Conservation (phyloP, 2,329 filamentous ascomycete genomes). For the Pseudogymnoascus sp. region DNA sequence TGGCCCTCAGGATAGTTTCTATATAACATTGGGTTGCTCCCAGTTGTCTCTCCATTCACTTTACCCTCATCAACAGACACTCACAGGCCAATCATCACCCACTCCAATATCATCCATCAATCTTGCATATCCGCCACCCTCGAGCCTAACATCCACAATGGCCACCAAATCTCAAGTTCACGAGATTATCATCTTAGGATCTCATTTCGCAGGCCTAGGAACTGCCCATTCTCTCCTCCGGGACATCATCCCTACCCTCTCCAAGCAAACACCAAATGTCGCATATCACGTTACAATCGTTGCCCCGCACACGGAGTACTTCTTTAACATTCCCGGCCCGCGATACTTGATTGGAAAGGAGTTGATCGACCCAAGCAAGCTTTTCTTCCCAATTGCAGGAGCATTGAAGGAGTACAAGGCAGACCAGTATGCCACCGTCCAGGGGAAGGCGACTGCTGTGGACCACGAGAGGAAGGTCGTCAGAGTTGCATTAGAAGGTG, state of each 20-base stretch:
- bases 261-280: slow-evolving; percentile 8
- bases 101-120: neutral
- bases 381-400: slow-evolving; percentile 40
- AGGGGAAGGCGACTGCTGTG: slow-evolving; percentile 39
- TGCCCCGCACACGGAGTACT: slow-evolving; percentile 43
- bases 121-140: neutral
- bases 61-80: neutral
- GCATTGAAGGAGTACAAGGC: slow-evolving; percentile 41
- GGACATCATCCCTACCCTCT: slow-evolving; percentile 1
- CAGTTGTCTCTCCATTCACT: neutral
- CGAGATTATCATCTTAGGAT: neutral
- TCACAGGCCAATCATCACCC: neutral
- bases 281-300: slow-evolving; percentile 46
- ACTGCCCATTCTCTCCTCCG: slow-evolving; percentile 1
- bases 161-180: neutral
- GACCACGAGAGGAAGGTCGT: slow-evolving; percentile 36
- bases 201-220: neutral
- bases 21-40: neutral
- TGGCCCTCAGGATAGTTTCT: neutral
- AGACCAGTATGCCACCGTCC: slow-evolving; percentile 40
- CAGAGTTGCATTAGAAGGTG: slow-evolving; percentile 23
- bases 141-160: neutral
- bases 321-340: slow-evolving; percentile 44
- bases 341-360: slow-evolving; percentile 41
- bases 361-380: slow-evolving; percentile 37